phyloP scores from a whole-genome alignment of 108 stramenopile genomes.

The Nitzschia putrida region DNA sequence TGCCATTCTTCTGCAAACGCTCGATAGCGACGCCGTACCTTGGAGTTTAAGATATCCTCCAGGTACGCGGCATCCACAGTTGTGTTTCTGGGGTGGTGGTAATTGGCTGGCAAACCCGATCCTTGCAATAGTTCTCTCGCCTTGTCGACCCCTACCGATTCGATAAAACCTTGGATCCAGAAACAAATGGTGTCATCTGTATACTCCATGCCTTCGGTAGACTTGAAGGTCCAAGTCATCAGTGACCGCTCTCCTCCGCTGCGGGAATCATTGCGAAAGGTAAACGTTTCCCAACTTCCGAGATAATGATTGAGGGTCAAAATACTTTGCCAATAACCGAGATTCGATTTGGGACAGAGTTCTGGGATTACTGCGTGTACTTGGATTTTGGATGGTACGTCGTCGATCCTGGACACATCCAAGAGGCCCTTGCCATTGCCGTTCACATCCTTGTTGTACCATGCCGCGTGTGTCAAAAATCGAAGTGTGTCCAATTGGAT shows the following conservation, averaged over 20 bases:
- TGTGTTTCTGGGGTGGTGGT: no score
- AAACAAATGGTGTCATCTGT: constrained; percentile 4
- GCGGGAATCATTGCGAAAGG: constrained; percentile 29
- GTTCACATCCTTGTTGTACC: constrained; percentile 14
- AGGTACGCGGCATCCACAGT: no score
- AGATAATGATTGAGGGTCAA: constrained; percentile 35
- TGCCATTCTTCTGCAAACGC: no score
- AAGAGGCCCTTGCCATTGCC: constrained; percentile 11
- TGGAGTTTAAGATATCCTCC: no score
- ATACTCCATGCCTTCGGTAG: background rate
- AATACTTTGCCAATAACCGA: constrained; percentile 9
- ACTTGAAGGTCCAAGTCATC: background rate
- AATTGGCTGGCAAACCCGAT: no score
- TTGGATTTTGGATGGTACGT: constrained; percentile 13
- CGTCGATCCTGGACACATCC: constrained; percentile 13
- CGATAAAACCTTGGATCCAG: constrained; percentile 22
- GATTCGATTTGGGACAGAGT: background rate
- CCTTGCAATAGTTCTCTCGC: constrained; percentile 8
- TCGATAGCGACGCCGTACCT: no score
- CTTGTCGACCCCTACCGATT: background rate
- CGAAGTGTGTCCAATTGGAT: constrained; percentile 8
- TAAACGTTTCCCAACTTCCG: constrained; percentile 23
- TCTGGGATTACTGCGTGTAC: constrained; percentile 17
- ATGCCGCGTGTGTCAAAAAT: constrained; percentile 12
- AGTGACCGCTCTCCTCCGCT: constrained; percentile 3